Base-by-base conservation (phyloP, 2,329 filamentous ascomycete species). In the Epichloe brachyelytri region DNA sequence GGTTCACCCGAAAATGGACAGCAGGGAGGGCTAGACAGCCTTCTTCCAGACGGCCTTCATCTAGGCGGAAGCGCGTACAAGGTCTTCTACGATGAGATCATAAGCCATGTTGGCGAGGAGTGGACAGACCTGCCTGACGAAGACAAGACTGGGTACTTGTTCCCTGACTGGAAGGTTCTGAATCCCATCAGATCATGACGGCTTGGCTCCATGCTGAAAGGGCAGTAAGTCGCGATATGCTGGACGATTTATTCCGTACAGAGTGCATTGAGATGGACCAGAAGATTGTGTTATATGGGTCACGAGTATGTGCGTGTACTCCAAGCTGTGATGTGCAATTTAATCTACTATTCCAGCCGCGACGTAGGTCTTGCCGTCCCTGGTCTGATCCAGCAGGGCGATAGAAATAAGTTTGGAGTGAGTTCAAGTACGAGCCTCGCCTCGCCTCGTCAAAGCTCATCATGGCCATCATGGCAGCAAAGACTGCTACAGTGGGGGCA, bases 11-110 rank as follows among this genome's bases (percentile, higher is more conserved):
- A 71, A 56, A 70, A 71, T 51, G 75, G 76, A 22, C 67, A 72
- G 57, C 68, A 70, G 46, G 77, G 77, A 17, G 73, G 73, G 34
- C 64, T 82, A 40, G 69, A 74, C 52, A 58, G 67, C 38, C 69
- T 80, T 51, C 63, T 82, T n/a, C 71, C 74, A 3, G 78, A 81
- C 54, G 79, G 79, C 0, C 64, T 82, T 53, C 79, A 82, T 61
- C 68, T 82, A 65, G 75, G 70, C 52, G 72, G 73, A 34, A 67
- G 73, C 51, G 73, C 71, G 2, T 82, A 82, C 58, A 68, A 59
- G 46, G 64, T 80, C 46, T 71, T 82, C 48, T 79, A 70, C 56
- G 68, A 73, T 10, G 58, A 69, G 38, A 63, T 81, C 30, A 57
- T 63, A 55, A 67, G 70, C n/a, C 71, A 77, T 51, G 69, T 81